phyloP scores from a whole-genome alignment of 2,329 filamentous ascomycete species.

The Microcyclosporella mali region DNA sequence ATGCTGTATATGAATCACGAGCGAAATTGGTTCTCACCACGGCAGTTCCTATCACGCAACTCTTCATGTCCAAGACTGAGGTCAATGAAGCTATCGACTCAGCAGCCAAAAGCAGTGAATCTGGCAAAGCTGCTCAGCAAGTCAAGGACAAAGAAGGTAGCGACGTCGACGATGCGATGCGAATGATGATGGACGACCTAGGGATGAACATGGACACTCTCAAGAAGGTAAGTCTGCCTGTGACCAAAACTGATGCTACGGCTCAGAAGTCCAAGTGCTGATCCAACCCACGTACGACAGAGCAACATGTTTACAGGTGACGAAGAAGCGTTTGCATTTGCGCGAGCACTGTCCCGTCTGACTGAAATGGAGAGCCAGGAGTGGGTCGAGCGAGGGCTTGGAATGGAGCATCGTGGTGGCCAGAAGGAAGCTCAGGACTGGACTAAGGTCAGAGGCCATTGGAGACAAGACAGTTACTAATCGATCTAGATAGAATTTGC shows the following conservation, averaged over 20 bases:
- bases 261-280: too few species aligned
- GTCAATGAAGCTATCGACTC: slow-evolving; percentile 41
- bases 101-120: slow-evolving; percentile 16
- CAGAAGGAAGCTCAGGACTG: slow-evolving; percentile 60
- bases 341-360: slow-evolving; percentile 74
- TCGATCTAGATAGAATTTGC: neutral
- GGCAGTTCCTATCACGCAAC: slow-evolving; percentile 72
- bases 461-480: slow-evolving; percentile 56
- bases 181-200: slow-evolving; percentile 78
- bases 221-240: too few species aligned
- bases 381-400: slow-evolving; percentile 79
- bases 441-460: slow-evolving; percentile 59
- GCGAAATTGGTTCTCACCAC: slow-evolving; percentile 95
- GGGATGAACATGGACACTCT: slow-evolving; percentile 78
- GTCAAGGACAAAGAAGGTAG: slow-evolving; percentile 29
- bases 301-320: slow-evolving; percentile 86
- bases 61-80: slow-evolving; percentile 55
- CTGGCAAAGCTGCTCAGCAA: slow-evolving; percentile 30
- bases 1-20: slow-evolving; percentile 86
- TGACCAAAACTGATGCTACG: too few species aligned
- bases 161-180: slow-evolving; percentile 61
- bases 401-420: slow-evolving; percentile 58
- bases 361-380: slow-evolving; percentile 90
- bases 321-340: slow-evolving; percentile 95
- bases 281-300: too few species aligned